Evolutionary conservation across 2,329 filamentous ascomycete species (phyloP).

Genomic region (Scytalidium lignicola): DNA sequence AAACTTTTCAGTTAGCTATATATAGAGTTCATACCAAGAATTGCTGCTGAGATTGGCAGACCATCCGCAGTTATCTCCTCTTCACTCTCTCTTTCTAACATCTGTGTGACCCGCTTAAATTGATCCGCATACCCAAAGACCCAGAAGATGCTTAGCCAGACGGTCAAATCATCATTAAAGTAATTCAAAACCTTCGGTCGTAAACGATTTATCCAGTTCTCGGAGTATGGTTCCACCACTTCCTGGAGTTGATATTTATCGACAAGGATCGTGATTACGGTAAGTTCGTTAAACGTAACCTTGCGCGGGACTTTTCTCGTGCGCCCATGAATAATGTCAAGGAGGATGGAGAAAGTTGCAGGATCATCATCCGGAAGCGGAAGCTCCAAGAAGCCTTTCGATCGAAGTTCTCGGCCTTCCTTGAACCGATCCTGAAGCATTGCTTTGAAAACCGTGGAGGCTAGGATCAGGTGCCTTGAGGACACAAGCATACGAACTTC

Average conservation of each 20-base stretch:
- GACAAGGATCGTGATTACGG: conserved; percentile 22
- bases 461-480: conserved; percentile 16
- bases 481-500: conserved; percentile 15
- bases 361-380: conserved; percentile 27
- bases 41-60: conserved; percentile 5
- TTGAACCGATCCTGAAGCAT: conserved; percentile 21
- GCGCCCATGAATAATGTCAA: conserved; percentile 28
- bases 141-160: conserved; percentile 12
- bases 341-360: conserved; percentile 25
- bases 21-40: too few species aligned
- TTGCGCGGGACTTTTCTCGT: conserved; percentile 20
- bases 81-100: conserved; percentile 6
- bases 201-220: conserved; percentile 6
- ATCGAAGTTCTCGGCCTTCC: conserved; percentile 14
- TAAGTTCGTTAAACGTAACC: conserved; percentile 20
- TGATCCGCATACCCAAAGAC: conserved; percentile 9
- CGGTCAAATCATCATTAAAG: conserved; percentile 4
- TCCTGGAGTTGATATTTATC: conserved; percentile 22
- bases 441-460: conserved; percentile 22
- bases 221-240: background rate
- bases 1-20: too few species aligned
- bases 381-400: conserved; percentile 16
- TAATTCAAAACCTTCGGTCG: conserved; percentile 2
- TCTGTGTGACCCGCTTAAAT: conserved; percentile 6
- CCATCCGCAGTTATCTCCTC: conserved; percentile 4